A percentile compares a stretch with the other conserved stretches of the same genome.
Evolutionary conservation across 176 grass and related monocot species (phyloP).

Genomic region (Oryza punctata): DNA sequence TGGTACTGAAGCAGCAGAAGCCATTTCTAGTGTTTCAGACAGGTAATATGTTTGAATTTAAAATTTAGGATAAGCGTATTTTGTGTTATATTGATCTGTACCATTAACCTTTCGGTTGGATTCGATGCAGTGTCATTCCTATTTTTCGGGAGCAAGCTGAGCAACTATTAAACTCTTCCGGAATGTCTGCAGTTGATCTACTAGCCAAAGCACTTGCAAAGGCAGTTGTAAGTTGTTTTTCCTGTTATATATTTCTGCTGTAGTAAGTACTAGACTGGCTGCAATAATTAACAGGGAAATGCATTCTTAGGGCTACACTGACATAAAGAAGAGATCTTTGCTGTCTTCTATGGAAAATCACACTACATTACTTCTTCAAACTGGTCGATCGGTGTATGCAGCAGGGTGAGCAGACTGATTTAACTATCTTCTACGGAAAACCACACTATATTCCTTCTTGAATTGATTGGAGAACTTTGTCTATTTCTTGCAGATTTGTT

Average conservation of each 20-base stretch:
- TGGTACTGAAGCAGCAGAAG: slow-evolving; percentile 88
- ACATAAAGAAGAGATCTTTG: slow-evolving; percentile 96
- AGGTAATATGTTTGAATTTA: slow-evolving; percentile 44
- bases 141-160: slow-evolving; percentile 93
- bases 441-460: too few species aligned
- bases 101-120: slow-evolving; percentile 2
- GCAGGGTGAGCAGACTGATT: slow-evolving; percentile 59
- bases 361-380: slow-evolving; percentile 77
- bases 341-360: slow-evolving; percentile 88
- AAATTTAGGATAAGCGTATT: background rate
- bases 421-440: too few species aligned
- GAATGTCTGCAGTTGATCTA: slow-evolving; percentile 65
- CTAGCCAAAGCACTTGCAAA: slow-evolving; percentile 96
- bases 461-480: slow-evolving; percentile 7
- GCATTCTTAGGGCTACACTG: slow-evolving; percentile 69
- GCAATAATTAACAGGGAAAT: slow-evolving; percentile 29
- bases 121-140: slow-evolving; percentile 86
- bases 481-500: slow-evolving; percentile 63
- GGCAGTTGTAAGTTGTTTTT: slow-evolving; percentile 71
- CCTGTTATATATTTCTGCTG: background rate
- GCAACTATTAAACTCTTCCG: slow-evolving; percentile 68
- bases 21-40: slow-evolving; percentile 87
- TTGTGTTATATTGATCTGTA: background rate
- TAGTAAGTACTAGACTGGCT: background rate
- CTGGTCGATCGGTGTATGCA: slow-evolving; percentile 71